Evolutionary conservation across 345 rosid species (phyloP).

Genomic region (Eucalyptus curtisii): DNA sequence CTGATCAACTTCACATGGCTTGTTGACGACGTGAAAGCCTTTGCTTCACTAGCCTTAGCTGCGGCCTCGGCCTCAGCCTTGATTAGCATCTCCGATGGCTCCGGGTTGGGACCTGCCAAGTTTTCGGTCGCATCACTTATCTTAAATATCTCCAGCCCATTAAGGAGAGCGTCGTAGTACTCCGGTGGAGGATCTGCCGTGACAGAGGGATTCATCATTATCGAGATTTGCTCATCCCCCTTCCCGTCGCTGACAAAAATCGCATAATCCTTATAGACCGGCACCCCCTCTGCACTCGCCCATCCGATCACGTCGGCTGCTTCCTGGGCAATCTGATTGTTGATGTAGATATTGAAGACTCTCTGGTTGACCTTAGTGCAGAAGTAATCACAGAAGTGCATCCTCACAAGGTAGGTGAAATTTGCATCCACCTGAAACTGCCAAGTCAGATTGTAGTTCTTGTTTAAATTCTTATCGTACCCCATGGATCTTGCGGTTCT

Average conservation of each 20-base stretch:
- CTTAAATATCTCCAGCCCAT: constrained; percentile 80
- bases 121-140: constrained; percentile 21
- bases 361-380: constrained; percentile 36
- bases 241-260: constrained; percentile 15
- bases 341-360: constrained; percentile 54
- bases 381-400: constrained; percentile 68
- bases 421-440: constrained; percentile 52
- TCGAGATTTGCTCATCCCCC: constrained; percentile 30
- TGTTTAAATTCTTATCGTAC: constrained; percentile 7
- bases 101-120: constrained; percentile 64
- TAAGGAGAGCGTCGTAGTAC: constrained; percentile 35
- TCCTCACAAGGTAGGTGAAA: constrained; percentile 54
- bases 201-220: constrained; percentile 45
- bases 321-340: constrained; percentile 41
- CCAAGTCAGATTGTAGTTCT: constrained; percentile 63
- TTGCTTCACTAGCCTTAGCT: not conserved
- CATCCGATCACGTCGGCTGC: constrained; percentile 55
- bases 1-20: constrained; percentile 6
- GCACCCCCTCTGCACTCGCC: constrained; percentile 30
- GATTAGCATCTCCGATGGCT: constrained; percentile 39
- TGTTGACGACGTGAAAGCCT: not conserved
- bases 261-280: constrained; percentile 48
- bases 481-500: constrained; percentile 57
- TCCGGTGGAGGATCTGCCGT: constrained; percentile 14
- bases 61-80: constrained; percentile 4